Base-by-base conservation (phyloP, 768 basidiomycete species). In the Kwoniella botswanensis region DNA sequence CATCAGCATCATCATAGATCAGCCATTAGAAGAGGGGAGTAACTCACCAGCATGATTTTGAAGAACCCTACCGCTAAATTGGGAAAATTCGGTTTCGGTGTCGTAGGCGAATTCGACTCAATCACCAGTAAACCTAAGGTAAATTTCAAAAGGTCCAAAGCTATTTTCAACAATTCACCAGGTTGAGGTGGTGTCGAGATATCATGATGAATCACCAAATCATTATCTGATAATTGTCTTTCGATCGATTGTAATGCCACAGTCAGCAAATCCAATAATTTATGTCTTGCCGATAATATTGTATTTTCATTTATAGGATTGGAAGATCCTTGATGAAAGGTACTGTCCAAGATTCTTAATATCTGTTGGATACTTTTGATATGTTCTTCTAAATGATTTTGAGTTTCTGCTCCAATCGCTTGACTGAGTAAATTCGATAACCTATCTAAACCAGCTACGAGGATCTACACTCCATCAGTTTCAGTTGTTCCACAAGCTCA, bases 361-460 rank as follows among this genome's bases (percentile, higher is more conserved):
- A 78, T 62, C 42, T 74, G 74, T 44, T 78, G 76, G 12, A 80
- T 73, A 2, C 68, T 55, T 43, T 65, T 71, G 15, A 50, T 59
- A 9, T 59, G 41, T 7, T 53, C 50, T 26, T 71, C 73, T 2
- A 68, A 29, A 24, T 72, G 67, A 42, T 60, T 15, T 52, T 73
- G 71, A 12, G 68, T 68, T 15, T 80, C 77, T 22, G 77, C 74
- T 13, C 61, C 66, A 54, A 80, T 75, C 35, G 74, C 66, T 56
- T 67, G 74, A 52, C 67, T 63, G 12, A 81, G 57, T 9, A 81
- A 57, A 17, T 63, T 61, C 2, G 66, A 55, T 3, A 81, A 59
- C n/a, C 76, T 71, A 52, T 79, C 76, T n/a, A 81, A 35, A 13
- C 80, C 80, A 21, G 70, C 69, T 10, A 74, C 70, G n/a, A 79